Conservation (phyloP, 2,329 filamentous ascomycete genomes). For the Clonostachys byssicola region DNA sequence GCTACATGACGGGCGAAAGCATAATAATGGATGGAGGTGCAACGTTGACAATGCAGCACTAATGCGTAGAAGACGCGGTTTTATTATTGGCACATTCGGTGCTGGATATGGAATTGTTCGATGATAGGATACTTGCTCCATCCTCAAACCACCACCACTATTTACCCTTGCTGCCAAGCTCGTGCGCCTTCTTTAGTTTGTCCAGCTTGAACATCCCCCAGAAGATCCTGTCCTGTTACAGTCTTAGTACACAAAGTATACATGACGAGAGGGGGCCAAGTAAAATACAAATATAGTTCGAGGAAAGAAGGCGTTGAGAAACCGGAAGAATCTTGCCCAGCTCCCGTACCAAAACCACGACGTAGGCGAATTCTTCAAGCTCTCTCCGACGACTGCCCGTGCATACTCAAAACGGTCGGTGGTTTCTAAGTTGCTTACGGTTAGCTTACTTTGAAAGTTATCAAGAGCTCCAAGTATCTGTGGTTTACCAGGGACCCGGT, state of each 20-base stretch:
- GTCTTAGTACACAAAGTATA: neutral
- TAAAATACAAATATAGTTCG: neutral
- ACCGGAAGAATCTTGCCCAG: neutral
- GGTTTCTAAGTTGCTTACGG: too few relatives aligned
- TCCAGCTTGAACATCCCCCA: neutral
- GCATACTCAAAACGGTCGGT: constrained; percentile 1
- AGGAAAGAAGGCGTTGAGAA: constrained; percentile 1
- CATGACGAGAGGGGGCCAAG: neutral
- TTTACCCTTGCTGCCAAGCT: too few relatives aligned
- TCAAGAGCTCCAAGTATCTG: too few relatives aligned
- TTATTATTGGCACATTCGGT: too few relatives aligned
- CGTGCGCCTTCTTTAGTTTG: neutral
- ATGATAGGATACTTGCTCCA: too few relatives aligned
- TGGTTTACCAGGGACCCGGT: too few relatives aligned
- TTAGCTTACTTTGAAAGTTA: too few relatives aligned
- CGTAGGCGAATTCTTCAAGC: neutral
- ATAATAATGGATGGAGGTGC: too few relatives aligned
- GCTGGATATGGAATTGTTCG: too few relatives aligned
- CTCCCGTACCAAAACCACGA: constrained; percentile 2
- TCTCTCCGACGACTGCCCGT: neutral
- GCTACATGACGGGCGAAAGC: neutral
- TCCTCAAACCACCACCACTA: too few relatives aligned
- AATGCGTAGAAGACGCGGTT: too few relatives aligned
- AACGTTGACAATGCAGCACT: too few relatives aligned
- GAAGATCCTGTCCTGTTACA: neutral